Percentiles rank a stretch among this genome's conserved stretches.
Conservation (phyloP, 441 rosid genomes). For the Erodium texanum region DNA sequence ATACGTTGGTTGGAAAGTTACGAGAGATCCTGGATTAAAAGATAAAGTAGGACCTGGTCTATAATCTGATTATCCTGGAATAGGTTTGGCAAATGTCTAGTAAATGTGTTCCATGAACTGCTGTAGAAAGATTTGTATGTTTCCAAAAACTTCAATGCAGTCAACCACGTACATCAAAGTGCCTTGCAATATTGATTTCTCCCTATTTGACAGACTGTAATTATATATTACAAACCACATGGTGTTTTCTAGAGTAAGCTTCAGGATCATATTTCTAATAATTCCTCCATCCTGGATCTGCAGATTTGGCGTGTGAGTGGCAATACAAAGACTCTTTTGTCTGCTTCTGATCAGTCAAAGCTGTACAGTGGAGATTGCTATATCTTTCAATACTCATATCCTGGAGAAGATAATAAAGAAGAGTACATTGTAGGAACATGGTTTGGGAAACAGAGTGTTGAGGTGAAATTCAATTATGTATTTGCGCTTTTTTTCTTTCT, state of each 20-base stretch:
- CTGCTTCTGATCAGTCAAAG: constrained; percentile 83
- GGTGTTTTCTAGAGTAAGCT: constrained; percentile 11
- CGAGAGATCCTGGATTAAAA: not conserved
- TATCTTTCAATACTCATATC: constrained; percentile 75
- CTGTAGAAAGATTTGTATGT: not conserved
- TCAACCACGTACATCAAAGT: not conserved
- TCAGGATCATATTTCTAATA: not conserved
- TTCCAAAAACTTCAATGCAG: not conserved
- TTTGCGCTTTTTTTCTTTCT: not conserved
- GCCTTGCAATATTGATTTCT: not conserved
- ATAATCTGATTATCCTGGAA: not conserved
- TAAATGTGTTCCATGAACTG: not conserved
- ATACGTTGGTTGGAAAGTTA: not conserved
- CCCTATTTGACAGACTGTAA: not conserved
- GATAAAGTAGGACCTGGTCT: not conserved
- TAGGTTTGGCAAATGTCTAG: not conserved
- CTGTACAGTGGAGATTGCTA: constrained; percentile 97
- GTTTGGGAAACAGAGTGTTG: constrained; percentile 80
- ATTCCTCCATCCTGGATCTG: constrained; percentile 14
- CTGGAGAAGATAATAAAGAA: constrained; percentile 91
- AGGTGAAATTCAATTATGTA: constrained; percentile 43
- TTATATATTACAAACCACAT: not conserved
- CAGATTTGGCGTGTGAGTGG: constrained; percentile 92
- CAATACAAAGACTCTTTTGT: constrained; percentile 64
- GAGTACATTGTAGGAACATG: constrained; percentile 78